A percentile compares a stretch with the other conserved stretches of the same genome.
phyloP scores from a whole-genome alignment of 164 flowering plant species.

The Stephania yunnanensis region DNA sequence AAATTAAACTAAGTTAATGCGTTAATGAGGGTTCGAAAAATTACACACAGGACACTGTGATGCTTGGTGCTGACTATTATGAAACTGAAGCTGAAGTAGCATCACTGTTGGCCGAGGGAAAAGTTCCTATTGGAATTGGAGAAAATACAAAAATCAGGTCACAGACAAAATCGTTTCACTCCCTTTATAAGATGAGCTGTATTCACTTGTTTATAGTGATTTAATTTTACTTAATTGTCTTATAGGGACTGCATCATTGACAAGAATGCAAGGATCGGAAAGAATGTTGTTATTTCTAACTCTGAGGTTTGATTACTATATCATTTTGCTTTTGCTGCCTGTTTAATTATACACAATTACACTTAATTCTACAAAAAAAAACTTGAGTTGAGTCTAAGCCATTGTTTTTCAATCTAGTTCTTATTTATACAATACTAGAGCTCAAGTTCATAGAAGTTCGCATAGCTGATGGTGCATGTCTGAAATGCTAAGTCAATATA shows the following conservation, averaged over 20 bases:
- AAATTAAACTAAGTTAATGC: neutral
- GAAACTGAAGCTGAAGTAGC: constrained; percentile 72
- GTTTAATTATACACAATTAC: neutral
- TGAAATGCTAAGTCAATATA: no score
- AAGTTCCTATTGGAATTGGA: constrained; percentile 88
- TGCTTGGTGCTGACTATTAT: constrained; percentile 94
- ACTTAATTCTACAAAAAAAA: neutral
- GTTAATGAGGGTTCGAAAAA: neutral
- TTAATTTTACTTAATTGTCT: neutral
- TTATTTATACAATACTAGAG: no score
- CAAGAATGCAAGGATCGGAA: constrained; percentile 91
- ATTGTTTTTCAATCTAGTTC: neutral
- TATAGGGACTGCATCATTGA: constrained; percentile 83
- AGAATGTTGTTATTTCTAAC: constrained; percentile 69
- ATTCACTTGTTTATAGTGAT: neutral
- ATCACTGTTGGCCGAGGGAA: constrained; percentile 68
- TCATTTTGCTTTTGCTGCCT: neutral
- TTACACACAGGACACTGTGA: constrained; percentile 75
- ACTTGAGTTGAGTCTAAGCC: neutral
- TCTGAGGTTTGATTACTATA: constrained; percentile 50
- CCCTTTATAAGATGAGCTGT: neutral
- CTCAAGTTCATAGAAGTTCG: no score
- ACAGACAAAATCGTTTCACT: neutral
- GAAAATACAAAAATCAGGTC: constrained; percentile 83
- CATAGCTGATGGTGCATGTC: no score